These are phyloP conservation scores for Jatropha podagrica DNA, from an alignment of 441 rosid genomes.

Conservation along the genomic window DNA sequence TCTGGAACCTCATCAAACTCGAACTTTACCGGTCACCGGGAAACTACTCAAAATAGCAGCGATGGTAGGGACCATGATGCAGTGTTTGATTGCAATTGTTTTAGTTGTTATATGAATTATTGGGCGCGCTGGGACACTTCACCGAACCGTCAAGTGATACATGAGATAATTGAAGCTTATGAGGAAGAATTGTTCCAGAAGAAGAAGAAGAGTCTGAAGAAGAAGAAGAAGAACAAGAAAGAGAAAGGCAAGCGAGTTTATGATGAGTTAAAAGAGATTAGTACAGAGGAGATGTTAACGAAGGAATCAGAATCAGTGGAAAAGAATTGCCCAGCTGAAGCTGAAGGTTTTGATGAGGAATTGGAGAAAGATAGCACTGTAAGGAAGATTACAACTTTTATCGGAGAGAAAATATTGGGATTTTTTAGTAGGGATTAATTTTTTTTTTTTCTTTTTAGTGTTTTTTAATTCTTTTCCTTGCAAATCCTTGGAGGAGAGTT, in stretches of 20 bases:
- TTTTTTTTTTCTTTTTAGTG: not conserved
- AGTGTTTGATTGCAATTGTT: slow-evolving; percentile 40
- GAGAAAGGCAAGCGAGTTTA: slow-evolving; percentile 16
- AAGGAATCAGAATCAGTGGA: slow-evolving; percentile 14
- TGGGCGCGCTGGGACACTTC: slow-evolving; percentile 52
- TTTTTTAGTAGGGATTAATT: slow-evolving; percentile 19
- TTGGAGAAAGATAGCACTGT: slow-evolving; percentile 26
- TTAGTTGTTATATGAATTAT: slow-evolving; percentile 42
- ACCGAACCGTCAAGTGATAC: slow-evolving; percentile 39
- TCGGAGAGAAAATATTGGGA: slow-evolving; percentile 38
- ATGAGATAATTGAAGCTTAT: slow-evolving; percentile 45
- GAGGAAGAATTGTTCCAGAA: slow-evolving; percentile 34
- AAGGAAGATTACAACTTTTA: slow-evolving; percentile 31
- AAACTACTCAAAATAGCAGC: not conserved
- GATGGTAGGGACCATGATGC: slow-evolving; percentile 26
- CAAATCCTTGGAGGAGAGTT: not conserved
- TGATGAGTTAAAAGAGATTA: slow-evolving; percentile 1
- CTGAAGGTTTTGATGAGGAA: slow-evolving; percentile 13
- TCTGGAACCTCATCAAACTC: slow-evolving; percentile 10
- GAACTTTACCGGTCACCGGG: not conserved
- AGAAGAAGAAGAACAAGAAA: slow-evolving; percentile 22
- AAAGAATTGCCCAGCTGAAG: not conserved
- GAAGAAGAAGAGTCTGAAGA: slow-evolving; percentile 27
- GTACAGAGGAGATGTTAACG: not conserved
- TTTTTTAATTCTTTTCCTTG: not conserved